A percentile compares a stretch with the other conserved stretches of the same genome.
Evolutionary conservation across 2,329 filamentous ascomycete species (phyloP).

Genomic region (Talaromyces albobiverticillius): DNA sequence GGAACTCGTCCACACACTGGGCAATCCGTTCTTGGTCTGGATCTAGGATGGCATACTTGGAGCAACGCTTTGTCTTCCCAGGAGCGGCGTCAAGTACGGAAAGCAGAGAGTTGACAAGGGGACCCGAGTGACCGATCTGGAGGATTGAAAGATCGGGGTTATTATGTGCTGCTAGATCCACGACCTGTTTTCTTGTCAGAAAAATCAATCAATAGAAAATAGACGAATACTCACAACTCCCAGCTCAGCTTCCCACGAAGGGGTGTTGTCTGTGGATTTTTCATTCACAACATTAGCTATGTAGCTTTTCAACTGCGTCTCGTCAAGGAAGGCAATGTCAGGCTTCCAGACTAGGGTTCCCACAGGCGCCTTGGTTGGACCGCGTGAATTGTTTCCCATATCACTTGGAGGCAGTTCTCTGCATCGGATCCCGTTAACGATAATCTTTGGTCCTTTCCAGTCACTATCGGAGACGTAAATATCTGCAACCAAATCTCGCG

Average conservation of each 20-base stretch:
- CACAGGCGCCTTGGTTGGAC: neutral
- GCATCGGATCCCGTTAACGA: conserved; percentile 6
- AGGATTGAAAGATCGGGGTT: conserved; percentile 1
- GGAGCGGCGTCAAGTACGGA: neutral
- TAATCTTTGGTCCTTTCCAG: neutral
- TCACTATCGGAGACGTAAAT: conserved; percentile 6
- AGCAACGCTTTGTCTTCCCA: neutral
- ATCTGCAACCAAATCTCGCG: neutral
- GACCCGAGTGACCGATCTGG: neutral
- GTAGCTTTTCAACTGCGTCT: neutral
- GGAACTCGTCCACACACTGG: too few species aligned
- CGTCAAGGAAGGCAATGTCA: neutral
- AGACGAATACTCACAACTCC: neutral
- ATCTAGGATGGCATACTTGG: neutral
- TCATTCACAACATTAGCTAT: neutral
- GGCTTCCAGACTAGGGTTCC: conserved; percentile 2
- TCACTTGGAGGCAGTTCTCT: neutral
- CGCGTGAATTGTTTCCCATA: neutral
- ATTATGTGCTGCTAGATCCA: neutral
- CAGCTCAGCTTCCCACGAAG: neutral
- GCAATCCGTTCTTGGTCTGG: neutral
- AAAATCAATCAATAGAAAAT: neutral
- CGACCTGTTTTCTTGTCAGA: neutral
- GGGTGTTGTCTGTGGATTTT: neutral
- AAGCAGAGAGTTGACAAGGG: neutral